Percentiles rank a stretch among this genome's conserved stretches.
These are phyloP conservation scores for Acanthamoeba healyi DNA, from an alignment of 208 protist species.

Conservation along the genomic window DNA sequence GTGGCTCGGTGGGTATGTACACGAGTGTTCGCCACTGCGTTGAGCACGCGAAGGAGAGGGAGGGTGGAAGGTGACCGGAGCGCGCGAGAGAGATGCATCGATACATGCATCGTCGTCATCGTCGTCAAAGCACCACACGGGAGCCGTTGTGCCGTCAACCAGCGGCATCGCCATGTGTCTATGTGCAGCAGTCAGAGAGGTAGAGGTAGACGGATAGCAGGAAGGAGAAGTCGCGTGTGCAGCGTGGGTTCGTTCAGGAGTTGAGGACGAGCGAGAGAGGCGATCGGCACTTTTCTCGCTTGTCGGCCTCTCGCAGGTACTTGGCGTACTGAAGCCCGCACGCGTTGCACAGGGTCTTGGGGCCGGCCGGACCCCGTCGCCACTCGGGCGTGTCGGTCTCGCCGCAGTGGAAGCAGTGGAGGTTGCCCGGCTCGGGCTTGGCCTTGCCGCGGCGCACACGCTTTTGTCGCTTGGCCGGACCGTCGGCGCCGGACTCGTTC, in stretches of 20 bases:
- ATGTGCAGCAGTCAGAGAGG: not conserved
- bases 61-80: not conserved
- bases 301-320: conserved; percentile 34
- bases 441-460: not conserved
- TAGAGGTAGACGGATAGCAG: not conserved
- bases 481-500: not conserved
- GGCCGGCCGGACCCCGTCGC: conserved; percentile 10
- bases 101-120: conserved; percentile 7
- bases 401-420: conserved; percentile 31
- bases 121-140: not conserved
- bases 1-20: not conserved
- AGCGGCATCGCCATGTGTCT: not conserved
- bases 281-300: conserved; percentile 19
- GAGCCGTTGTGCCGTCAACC: conserved; percentile 41
- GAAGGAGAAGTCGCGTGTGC: too few relatives aligned
- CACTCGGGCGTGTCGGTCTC: conserved; percentile 42
- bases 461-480: conserved; percentile 3
- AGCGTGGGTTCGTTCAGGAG: not conserved
- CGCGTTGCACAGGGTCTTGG: conserved; percentile 44
- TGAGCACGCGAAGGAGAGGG: not conserved
- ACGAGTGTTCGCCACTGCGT: not conserved
- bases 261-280: conserved; percentile 40
- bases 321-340: conserved; percentile 60
- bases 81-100: not conserved
- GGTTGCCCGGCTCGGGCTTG: not conserved